Evolutionary conservation across 2,329 filamentous ascomycete species (phyloP), one percentile per base, ranked within the genome.

Genomic region (Rosellinia necatrix): DNA sequence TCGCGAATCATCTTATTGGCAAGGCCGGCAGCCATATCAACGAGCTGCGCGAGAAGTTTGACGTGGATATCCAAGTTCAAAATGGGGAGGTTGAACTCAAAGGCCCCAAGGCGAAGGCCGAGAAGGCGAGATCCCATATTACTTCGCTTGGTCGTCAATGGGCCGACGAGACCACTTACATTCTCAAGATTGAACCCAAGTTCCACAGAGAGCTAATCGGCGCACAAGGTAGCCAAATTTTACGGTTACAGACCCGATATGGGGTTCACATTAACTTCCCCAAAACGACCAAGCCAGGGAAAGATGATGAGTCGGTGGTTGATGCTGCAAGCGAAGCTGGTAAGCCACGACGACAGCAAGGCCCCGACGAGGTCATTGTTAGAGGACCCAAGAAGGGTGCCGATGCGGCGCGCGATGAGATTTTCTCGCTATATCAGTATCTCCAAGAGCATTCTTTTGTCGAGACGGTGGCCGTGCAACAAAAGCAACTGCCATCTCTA

Each of bases 191-290:
- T 65, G 91, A 96, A 54, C 89, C 93, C 52, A 91, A 96, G 76
- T 97, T 89, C 75, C 94, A 99, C 75, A 85, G 91, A 58, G 92
- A 97, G 71, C 81, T 99, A 52, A 99, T 99, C 66, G 94, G 94
- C 44, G 84, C 90, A 17, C 88, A 90, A 67, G 94, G 94, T 57
- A 85, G 81, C 68, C 90, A 96, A 71, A 93, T 99, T 69, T 94
- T 94, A 76, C 88, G 90, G 64, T 83, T 99, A 21, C 92, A 99
- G 75, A 91, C 88, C 53, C 89, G 92, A 42, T 97, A 99, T 80
- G 88, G 89, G 70, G 94, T 99, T 37, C 87, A 92, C 61, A 62
- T 99, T 66, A 93, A 97, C 76, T 99, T 99, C 80, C 94, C 94
- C 9, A 81, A 81, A 50, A 80, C 80, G 6, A 77, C 78, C 35